Evolutionary conservation across 2,329 filamentous ascomycete species (phyloP).

Genomic region (Cordyceps tenuipes): DNA sequence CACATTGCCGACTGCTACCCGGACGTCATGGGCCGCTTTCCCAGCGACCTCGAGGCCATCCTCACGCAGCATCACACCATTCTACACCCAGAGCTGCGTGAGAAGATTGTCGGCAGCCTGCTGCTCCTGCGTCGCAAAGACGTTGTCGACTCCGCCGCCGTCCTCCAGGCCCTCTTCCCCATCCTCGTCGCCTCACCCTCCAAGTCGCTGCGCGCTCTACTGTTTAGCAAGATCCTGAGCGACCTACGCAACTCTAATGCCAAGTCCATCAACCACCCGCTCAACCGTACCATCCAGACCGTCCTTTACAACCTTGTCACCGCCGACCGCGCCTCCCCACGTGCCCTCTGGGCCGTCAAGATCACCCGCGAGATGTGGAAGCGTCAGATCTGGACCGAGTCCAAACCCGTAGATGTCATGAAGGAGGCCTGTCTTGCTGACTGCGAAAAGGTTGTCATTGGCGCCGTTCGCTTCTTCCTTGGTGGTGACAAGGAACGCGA

Average conservation of each 20-base stretch:
- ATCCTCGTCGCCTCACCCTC: conserved; percentile 87
- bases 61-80: conserved; percentile 73
- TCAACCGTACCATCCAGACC: conserved; percentile 89
- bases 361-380: conserved; percentile 94
- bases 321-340: conserved; percentile 73
- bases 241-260: conserved; percentile 83
- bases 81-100: conserved; percentile 75
- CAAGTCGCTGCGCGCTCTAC: conserved; percentile 74
- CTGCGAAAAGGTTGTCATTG: conserved; percentile 85
- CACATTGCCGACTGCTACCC: conserved; percentile 94
- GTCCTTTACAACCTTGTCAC: conserved; percentile 87
- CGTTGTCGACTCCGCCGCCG: conserved; percentile 72
- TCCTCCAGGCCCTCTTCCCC: conserved; percentile 89
- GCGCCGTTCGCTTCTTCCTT: conserved; percentile 88
- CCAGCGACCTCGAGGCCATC: conserved; percentile 72
- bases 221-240: conserved; percentile 84
- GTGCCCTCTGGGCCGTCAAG: conserved; percentile 93
- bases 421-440: conserved; percentile 83
- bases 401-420: conserved; percentile 96
- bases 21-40: conserved; percentile 66
- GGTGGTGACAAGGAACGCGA: conserved; percentile 94
- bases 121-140: conserved; percentile 86
- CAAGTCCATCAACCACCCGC: conserved; percentile 79
- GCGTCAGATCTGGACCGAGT: conserved; percentile 89
- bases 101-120: conserved; percentile 89